Evolutionary conservation across 768 basidiomycete genomes (phyloP).

Genomic region (Pleurotus platypus): DNA sequence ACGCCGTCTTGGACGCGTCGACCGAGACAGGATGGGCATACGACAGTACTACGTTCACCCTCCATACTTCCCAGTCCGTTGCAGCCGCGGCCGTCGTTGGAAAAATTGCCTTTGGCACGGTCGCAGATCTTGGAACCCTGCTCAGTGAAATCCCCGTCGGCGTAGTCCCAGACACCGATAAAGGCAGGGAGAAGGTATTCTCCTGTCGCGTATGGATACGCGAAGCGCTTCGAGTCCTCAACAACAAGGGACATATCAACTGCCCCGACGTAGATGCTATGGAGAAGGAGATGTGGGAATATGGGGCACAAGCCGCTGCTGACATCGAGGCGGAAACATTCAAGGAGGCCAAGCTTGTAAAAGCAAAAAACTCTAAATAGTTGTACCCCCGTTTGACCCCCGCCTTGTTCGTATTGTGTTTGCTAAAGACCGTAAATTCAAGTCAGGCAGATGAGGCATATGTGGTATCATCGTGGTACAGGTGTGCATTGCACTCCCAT

Average conservation of each 20-base stretch:
- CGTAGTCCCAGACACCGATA: background rate
- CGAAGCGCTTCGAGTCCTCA: background rate
- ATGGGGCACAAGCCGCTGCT: background rate
- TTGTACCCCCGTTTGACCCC: too few relatives aligned
- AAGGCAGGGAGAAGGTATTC: background rate
- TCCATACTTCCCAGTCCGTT: background rate
- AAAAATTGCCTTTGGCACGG: background rate
- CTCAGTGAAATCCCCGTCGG: background rate
- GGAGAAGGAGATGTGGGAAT: constrained; percentile 3
- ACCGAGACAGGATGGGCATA: background rate
- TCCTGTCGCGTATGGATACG: background rate
- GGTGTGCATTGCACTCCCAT: too few relatives aligned
- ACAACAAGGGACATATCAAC: background rate
- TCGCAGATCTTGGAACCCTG: background rate
- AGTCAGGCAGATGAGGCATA: background rate
- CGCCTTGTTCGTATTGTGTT: background rate
- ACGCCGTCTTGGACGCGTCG: background rate
- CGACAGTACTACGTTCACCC: background rate
- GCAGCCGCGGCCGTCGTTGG: background rate
- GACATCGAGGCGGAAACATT: background rate
- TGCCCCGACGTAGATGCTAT: constrained; percentile 1
- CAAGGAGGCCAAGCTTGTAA: background rate
- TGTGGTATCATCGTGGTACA: too few relatives aligned
- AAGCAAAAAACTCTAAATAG: background rate
- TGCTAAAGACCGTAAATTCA: background rate